Evolutionary conservation across 306 rosid genomes (phyloP), one percentile per base, ranked within the genome.

Genomic region (Begonia masoniana): DNA sequence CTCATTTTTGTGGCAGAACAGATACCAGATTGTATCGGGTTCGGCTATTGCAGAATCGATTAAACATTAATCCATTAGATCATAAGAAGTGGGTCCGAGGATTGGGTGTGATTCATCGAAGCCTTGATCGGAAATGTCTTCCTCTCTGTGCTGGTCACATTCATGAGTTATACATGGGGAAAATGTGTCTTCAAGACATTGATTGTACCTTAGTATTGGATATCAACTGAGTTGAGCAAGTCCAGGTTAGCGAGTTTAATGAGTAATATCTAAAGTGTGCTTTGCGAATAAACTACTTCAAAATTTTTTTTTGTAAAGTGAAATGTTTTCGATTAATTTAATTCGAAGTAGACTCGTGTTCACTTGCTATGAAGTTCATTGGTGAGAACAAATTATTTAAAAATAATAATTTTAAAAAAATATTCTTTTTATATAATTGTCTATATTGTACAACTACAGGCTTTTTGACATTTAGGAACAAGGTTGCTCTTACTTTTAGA

Each of bases 121-220:
- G 83, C 60, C 71, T 85, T 57, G 55, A 85, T 60, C 64, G 13
- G 51, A 83, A 74, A 61, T 89, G 97, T 62, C 77, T 89, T 57
- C 94, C 94, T 60, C 77, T 89, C 6, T 85, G 95, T 73, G 51
- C 75, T 36, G 74, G 78, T 68, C 97, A 89, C 72, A 57, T 74
- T 7, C 64, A 62, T 52, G 85, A 80, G 63, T 71, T 89, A 45
- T 89, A 82, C 68, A 58, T 71, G 73, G 94, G 94, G 36, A 78
- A 57, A 62, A 71, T 78, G 62, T 77, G 80, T 12, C 82, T 89
- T 63, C 83, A 85, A 64, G 95, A 85, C 65, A 61, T 89, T 57
- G 95, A 85, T 41, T 85, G 76, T 47, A 55, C 87, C 54, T 71
- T 70, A 52, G 76, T 60, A 62, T 61, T 71, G 31, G 76, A 78